These are phyloP conservation scores for Sporothrix curviconia DNA, from an alignment of 2,329 filamentous ascomycete species.

Conservation along the genomic window DNA sequence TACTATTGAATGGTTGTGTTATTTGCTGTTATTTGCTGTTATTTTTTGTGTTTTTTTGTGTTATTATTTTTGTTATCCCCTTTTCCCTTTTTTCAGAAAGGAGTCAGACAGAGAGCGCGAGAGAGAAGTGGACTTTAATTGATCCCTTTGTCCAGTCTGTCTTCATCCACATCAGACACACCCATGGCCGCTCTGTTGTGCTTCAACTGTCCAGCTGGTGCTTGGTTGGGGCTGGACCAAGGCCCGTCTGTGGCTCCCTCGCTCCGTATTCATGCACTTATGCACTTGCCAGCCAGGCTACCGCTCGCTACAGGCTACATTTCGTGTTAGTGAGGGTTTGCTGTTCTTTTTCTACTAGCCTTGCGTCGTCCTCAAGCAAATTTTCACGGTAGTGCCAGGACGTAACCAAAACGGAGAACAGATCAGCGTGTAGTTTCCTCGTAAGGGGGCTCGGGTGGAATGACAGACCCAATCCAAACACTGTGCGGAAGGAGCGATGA, in stretches of 20 bases:
- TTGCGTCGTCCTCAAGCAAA: not conserved
- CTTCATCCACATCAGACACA: too few relatives aligned
- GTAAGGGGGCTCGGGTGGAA: not conserved
- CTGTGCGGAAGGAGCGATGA: not conserved
- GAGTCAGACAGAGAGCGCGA: too few relatives aligned
- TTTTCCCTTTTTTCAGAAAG: not conserved
- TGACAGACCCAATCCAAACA: not conserved
- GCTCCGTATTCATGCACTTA: conserved; percentile 5
- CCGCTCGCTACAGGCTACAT: not conserved
- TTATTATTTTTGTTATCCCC: not conserved
- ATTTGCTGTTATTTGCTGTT: too few relatives aligned
- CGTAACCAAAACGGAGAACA: not conserved
- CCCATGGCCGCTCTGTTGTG: too few relatives aligned
- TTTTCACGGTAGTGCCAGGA: not conserved
- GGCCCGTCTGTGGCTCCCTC: too few relatives aligned
- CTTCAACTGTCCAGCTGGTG: too few relatives aligned
- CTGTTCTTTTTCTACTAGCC: not conserved
- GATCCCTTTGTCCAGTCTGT: not conserved
- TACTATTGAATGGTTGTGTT: too few relatives aligned
- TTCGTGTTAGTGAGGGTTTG: not conserved
- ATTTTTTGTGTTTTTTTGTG: not conserved
- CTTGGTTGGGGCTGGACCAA: too few relatives aligned
- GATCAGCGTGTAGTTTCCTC: not conserved
- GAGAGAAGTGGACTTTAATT: too few relatives aligned
- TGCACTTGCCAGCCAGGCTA: not conserved